Evolutionary conservation across 75 land plant genomes (phyloP).

Genomic region (Chamaecyparis obtusa): DNA sequence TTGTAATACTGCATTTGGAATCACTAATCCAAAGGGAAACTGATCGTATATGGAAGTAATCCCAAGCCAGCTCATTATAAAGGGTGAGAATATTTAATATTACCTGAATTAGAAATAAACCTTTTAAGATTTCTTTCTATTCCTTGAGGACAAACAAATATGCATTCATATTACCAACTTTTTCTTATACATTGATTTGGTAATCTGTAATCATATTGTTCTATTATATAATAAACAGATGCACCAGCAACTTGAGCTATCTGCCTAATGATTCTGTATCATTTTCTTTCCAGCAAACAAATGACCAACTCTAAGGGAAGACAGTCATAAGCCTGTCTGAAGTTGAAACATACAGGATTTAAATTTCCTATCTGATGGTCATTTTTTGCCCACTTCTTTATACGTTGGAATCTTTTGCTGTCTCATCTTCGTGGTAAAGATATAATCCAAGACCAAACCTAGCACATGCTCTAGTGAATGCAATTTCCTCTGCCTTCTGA

Average conservation of each 20-base stretch:
- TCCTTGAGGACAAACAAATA: not conserved
- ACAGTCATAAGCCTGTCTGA: not conserved
- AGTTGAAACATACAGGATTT: not conserved
- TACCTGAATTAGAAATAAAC: not conserved
- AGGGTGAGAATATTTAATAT: not conserved
- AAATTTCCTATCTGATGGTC: not conserved
- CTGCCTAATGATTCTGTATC: not conserved
- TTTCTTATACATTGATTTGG: not conserved
- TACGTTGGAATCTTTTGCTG: not conserved
- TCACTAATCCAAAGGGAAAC: not conserved
- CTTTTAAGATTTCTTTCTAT: not conserved
- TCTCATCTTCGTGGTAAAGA: slow-evolving; percentile 79
- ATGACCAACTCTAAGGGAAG: not conserved
- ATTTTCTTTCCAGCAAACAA: not conserved
- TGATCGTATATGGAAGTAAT: not conserved
- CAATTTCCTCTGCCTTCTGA: slow-evolving; percentile 84
- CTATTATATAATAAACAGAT: not conserved
- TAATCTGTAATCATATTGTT: not conserved
- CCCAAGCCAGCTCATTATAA: not conserved
- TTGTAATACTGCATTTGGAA: not conserved
- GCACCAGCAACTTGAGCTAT: not conserved
- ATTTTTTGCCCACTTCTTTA: not conserved
- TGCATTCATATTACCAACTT: not conserved
- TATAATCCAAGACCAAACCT: slow-evolving; percentile 94
- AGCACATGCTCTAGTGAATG: slow-evolving; percentile 88